Evolutionary conservation across 2,329 filamentous ascomycete species (phyloP), one percentile per base, ranked within the genome.

Genomic region (Trichoderma brevicompactum): DNA sequence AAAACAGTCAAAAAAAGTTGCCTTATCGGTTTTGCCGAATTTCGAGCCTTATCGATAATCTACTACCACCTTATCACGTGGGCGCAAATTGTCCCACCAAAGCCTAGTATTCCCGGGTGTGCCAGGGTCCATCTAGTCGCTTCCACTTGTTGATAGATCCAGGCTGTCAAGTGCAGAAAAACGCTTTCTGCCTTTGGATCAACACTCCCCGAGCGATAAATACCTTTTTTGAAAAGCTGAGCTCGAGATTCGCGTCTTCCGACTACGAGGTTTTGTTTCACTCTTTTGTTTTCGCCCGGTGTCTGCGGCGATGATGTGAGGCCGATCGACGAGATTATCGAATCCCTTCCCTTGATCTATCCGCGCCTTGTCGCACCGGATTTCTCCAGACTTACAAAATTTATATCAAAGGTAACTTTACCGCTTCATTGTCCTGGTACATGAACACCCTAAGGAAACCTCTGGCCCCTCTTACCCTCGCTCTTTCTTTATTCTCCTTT

Each of bases 61-160:
- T 61, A 56, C 66, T 13, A 23, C 64, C 74, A 17, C 65, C 73
- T 74, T 76, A 78, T 79, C 77, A 79, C 77, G 77, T 79, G 77
- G 76, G 73, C 72, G 74, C 73, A 77, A 73, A 74, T 71, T 76
- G 73, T 78, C 76, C 77, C 77, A 78, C 77, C 73, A 77, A 74
- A 73, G 55, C 43, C 54, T 50, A 34, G 41, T 28, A 52, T 63
- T 56, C 43, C 46, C 38, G 46, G 28, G 36, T 54, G 34, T 38
- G 50, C 40, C 46, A 65, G 62, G 49, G 61, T 56, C 59, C 13
- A 44, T 54, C 58, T 44, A 60, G 43, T 34, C 56, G 59, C 58
- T 66, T 66, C 46, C 54, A 55, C 40, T 44, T 32, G 41, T 46
- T 55, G 65, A 67, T 66, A 72, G 72, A 71, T 73, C 72, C 68